These are phyloP conservation scores for Beauveria australis DNA, from an alignment of 2,329 filamentous ascomycete species.

Conservation along the genomic window DNA sequence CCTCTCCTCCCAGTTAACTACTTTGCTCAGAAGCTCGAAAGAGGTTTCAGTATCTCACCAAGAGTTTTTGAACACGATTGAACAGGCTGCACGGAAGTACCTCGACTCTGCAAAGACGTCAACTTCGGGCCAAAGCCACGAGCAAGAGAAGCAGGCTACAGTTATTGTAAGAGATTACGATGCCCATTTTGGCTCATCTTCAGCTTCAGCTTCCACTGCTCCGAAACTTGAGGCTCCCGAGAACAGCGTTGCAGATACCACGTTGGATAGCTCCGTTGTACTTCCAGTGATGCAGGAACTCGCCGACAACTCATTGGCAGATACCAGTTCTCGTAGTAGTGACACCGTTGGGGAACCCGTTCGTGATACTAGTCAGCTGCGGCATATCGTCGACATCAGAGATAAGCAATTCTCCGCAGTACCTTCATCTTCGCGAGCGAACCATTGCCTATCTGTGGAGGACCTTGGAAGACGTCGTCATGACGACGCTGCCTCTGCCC, in stretches of 20 bases:
- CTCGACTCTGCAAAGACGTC: conserved; percentile 29
- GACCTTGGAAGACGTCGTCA: not conserved
- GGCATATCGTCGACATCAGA: not conserved
- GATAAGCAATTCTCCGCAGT: not conserved
- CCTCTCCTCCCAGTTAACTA: conserved; percentile 36
- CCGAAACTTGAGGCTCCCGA: not conserved
- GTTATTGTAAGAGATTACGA: not conserved
- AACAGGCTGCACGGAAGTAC: conserved; percentile 43
- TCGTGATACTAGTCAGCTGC: not conserved
- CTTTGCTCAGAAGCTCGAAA: conserved; percentile 29
- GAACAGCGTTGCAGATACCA: too few relatives aligned
- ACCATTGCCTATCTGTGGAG: not conserved
- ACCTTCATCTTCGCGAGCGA: not conserved
- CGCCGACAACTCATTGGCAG: not conserved
- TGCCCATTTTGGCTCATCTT: not conserved
- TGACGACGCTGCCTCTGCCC: not conserved
- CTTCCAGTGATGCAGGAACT: not conserved
- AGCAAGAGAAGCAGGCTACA: conserved; percentile 12
- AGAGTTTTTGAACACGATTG: conserved; percentile 42
- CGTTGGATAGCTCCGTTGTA: not conserved
- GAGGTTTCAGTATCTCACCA: conserved; percentile 30
- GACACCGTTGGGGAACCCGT: not conserved
- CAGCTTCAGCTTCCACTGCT: not conserved
- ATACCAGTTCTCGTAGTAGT: not conserved
- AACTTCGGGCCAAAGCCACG: not conserved